Evolutionary conservation across 2,329 filamentous ascomycete species (phyloP), one percentile per base, ranked within the genome.

Genomic region (Biscogniauxia marginata): DNA sequence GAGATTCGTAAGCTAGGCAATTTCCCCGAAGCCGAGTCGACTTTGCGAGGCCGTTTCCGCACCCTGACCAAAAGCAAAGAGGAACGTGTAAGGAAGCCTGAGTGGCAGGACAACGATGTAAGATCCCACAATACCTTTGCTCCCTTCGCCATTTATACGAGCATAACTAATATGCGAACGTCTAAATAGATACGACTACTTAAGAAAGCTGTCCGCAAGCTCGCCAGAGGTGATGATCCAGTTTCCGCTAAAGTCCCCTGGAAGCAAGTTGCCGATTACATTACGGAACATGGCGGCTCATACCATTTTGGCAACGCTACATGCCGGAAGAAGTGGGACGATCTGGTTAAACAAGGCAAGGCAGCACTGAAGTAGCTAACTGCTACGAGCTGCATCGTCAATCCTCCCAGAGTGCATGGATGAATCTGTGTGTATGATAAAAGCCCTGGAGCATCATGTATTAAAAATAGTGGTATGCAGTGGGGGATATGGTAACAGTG

Each of bases 21-120:
- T 1, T 87, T 87, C 60, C 71, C 68, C 0, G 86, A 89, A 64
- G 85, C 87, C 1, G 88, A 90, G 71, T 89, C 87, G 9, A 92
- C 89, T 0, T 76, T 93, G 39, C 80, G 89, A 13, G 89, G 89
- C 0, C 80, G 88, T 0, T 85, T 82, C 63, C 78, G 89, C 4
- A 84, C 80, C 2, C 70, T 91, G 64, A 89, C 84, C 7, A 90
- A 90, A 73, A 72, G 74, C 11, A 84, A 84, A 63, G 76, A 80
- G 30, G 78, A 84, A 55, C 77, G 89, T 5, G 82, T 89, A 2
- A 78, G 89, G 7, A 85, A 83, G 70, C 88, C 89, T 0, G 72
- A 79, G 55, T 92, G 88, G 88, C 77, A 70, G 0, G 73, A 76
- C 0, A 71, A 75, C 1, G 88, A 92, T 73, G 88, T 90, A 72